Evolutionary conservation across 2,329 filamentous ascomycete genomes (phyloP), one percentile per base, ranked within the genome.

Genomic region (Penicillium sp.): DNA sequence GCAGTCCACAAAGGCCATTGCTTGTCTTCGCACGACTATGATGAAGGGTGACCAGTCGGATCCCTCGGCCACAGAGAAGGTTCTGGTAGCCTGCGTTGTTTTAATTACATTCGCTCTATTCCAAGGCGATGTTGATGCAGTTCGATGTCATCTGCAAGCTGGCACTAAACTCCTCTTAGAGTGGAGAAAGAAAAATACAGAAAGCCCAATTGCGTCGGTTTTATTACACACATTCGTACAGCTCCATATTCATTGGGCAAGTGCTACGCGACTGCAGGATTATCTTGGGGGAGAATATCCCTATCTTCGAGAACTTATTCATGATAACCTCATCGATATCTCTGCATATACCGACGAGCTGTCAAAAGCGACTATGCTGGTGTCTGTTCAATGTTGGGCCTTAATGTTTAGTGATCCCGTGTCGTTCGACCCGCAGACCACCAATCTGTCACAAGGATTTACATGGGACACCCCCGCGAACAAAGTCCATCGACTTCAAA

Each of bases 221-320:
- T 31, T 55, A 31, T 37, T 55, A 16, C 39, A 55, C 18, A 45
- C 47, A n/a, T 55, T 51, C n/a, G 34, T 51, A n/a, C 47, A 55
- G 14, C 53, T 55, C 32, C 47, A 55, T 35, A 43, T 51, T 5
- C 53, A 55, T 31, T 55, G 47, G 53, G 53, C 38, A 34, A 55
- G 26, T 11, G 46, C 18, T 18, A 50, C 53, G 10, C 34, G 18
- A 7, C 37, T 55, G 8, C n/a, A 38, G 29, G 53, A 44, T 35
- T 44, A 55, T 24, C 14, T 24, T 3, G 22, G 18, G 7, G 31
- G 34, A 29, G 34, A 32, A 1, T 50, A 24, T 22, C 31, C 46
- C 18, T 44, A 44, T 29, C n/a, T 55, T 13, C 20, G 22, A 40
- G 38, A 51, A 22, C 39, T 51, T 20, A 31, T 55, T 6, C 24